A percentile compares a stretch with the other conserved stretches of the same genome.
Conservation (phyloP, 2,329 filamentous ascomycete genomes). For the Apiospora pterosperma region DNA sequence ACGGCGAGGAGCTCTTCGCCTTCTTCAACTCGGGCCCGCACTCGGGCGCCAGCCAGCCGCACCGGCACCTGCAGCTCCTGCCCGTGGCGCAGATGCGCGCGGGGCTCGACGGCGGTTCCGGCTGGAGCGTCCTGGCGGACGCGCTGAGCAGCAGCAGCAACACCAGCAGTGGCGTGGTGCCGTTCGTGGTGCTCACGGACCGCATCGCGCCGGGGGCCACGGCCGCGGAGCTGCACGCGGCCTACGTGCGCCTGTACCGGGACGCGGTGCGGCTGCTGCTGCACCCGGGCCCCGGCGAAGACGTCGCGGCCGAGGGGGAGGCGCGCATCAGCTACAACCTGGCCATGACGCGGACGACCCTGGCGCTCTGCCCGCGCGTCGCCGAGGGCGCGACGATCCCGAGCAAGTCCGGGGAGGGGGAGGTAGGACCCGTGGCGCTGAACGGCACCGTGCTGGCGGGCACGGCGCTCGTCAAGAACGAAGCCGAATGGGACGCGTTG, state of each 20-base stretch:
- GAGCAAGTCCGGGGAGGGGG: constrained; percentile 20
- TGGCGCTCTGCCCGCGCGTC: constrained; percentile 53
- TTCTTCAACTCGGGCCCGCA: constrained; percentile 70
- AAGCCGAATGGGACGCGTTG: constrained; percentile 55
- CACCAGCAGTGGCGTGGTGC: constrained; percentile 25
- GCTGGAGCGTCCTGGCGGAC: constrained; percentile 50
- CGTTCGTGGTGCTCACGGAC: constrained; percentile 44
- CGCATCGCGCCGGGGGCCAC: constrained; percentile 31
- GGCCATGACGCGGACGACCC: constrained; percentile 50
- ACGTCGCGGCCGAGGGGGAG: constrained; percentile 31
- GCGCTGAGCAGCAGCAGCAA: constrained; percentile 20
- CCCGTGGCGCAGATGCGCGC: constrained; percentile 61
- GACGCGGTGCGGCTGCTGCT: constrained; percentile 30
- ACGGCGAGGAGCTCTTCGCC: constrained; percentile 46
- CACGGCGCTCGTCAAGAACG: constrained; percentile 59
- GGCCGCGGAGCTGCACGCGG: constrained; percentile 32
- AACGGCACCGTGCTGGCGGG: constrained; percentile 64
- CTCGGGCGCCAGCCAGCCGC: constrained; percentile 69
- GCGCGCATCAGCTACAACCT: constrained; percentile 62
- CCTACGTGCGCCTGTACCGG: constrained; percentile 47
- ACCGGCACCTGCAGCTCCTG: constrained; percentile 70
- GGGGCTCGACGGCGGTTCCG: constrained; percentile 35
- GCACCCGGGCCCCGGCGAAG: constrained; percentile 16
- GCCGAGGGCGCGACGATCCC: constrained; percentile 42
- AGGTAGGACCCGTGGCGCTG: constrained; percentile 43